Evolutionary conservation across 2,329 filamentous ascomycete species (phyloP), one percentile per base, ranked within the genome.

Genomic region (Penicillium sp.): DNA sequence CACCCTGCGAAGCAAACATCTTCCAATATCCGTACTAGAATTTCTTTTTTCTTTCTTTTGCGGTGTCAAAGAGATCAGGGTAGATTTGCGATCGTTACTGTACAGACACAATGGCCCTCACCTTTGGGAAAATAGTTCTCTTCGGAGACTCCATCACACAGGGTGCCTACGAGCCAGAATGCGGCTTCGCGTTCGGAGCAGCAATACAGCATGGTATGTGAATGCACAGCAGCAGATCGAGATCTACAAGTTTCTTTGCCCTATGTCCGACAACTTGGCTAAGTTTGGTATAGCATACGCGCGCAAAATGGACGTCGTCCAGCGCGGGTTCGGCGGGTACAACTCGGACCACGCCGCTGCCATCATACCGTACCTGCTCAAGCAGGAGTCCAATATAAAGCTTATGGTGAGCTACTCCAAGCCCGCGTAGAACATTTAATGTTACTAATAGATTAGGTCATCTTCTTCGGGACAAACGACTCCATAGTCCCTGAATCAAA

Each of bases 111-210:
- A 26, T 26, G 26, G 26, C 26, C 3, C 26, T 26, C 26, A 26
- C 26, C 26, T 45, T 45, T 21, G 51, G 29, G 8, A 54, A 54
- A 26, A 44, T 54, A 19, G 31, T 54, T 44, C 51, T 54, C 35
- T 54, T 54, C 31, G 51, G 51, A 19, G 51, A 54, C 31, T 54
- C 51, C 17, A 54, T 54, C 11, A 54, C 51, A 19, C 31, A 54
- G 35, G n/a, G 15, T 11, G 17, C 31, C 30, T 54, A 54, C 21
- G 35, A 44, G n/a, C 51, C 30, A 41, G 51, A 54, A 44, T 41
- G 31, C 31, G 35, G 51, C 15, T 54, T 54, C 26, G 30, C 31
- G 11, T 54, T 54, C 7, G 51, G 21, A 26, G 17, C 51, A 44
- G 51, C 51, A 3, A 9, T 54, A 26, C 51, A 54, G 5, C 17